Percentiles rank a stretch among this genome's conserved stretches.
phyloP scores from a whole-genome alignment of 2,329 filamentous ascomycete species.

The Leptosphaerulina australis region DNA sequence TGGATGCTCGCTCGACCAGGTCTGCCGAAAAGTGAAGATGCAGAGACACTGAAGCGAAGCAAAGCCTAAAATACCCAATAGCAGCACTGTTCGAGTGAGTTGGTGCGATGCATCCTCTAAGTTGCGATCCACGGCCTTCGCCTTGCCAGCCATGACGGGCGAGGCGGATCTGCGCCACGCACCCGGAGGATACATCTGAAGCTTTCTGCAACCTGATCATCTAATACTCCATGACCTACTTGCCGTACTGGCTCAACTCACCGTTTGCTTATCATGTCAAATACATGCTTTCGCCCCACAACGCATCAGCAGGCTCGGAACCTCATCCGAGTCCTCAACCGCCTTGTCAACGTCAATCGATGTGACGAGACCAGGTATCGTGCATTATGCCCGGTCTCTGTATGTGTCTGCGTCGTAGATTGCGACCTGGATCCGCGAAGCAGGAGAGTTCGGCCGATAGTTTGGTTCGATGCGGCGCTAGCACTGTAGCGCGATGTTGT shows the following conservation, averaged over 20 bases:
- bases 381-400: conserved; percentile 4
- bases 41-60: conserved; percentile 3
- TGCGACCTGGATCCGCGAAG: conserved; percentile 2
- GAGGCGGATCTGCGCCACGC: conserved; percentile 1
- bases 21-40: not conserved
- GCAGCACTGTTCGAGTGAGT: not conserved
- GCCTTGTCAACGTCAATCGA: not conserved
- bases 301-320: conserved; percentile 1
- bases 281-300: conserved; percentile 4
- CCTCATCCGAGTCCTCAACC: not conserved
- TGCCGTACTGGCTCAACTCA: no score
- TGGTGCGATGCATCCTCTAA: not conserved
- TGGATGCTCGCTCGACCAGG: not conserved
- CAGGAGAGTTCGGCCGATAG: conserved; percentile 4
- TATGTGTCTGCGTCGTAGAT: not conserved
- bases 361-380: conserved; percentile 10
- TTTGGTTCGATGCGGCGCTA: conserved; percentile 16
- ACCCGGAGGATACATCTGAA: not conserved
- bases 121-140: not conserved
- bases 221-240: no score
- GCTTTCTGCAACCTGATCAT: not conserved
- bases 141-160: not conserved
- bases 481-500: conserved; percentile 9
- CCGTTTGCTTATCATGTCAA: not conserved
- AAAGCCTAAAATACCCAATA: not conserved